These are phyloP conservation scores for Podospora pseudocomata DNA, from an alignment of 495 filamentous ascomycete genomes.

Conservation along the genomic window DNA sequence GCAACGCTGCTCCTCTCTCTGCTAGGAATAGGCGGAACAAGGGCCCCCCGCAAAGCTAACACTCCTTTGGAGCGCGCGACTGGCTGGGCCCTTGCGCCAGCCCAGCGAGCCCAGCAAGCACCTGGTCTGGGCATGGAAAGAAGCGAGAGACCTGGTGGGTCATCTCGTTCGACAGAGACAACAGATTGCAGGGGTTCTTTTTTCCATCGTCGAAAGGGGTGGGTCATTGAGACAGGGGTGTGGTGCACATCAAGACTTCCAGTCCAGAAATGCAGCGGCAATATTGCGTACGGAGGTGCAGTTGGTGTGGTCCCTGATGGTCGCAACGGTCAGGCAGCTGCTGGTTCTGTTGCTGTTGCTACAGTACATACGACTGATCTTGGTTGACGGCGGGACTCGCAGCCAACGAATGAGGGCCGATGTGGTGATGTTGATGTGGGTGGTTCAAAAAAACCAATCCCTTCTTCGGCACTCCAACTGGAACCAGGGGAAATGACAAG, in stretches of 20 bases:
- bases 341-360: background rate
- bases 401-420: background rate
- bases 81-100: slow-evolving; percentile 7
- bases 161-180: background rate
- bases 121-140: slow-evolving; percentile 14
- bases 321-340: background rate
- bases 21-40: slow-evolving; percentile 10
- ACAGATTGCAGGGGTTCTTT: slow-evolving; percentile 10
- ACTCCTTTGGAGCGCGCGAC: background rate
- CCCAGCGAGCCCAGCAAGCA: slow-evolving; percentile 7
- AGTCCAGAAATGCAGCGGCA: background rate
- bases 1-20: slow-evolving; percentile 9
- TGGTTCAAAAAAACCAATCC: background rate
- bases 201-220: background rate
- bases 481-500: background rate
- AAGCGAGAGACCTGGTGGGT: slow-evolving; percentile 13
- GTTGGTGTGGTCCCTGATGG: background rate
- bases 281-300: background rate
- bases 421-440: background rate
- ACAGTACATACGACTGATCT: background rate
- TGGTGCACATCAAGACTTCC: background rate
- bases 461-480: background rate
- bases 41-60: slow-evolving; percentile 10
- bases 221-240: slow-evolving; percentile 9
- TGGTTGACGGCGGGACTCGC: background rate